These are phyloP conservation scores for Verticillium tricorpus DNA, from an alignment of 2,329 filamentous ascomycete genomes.

Conservation along the genomic window DNA sequence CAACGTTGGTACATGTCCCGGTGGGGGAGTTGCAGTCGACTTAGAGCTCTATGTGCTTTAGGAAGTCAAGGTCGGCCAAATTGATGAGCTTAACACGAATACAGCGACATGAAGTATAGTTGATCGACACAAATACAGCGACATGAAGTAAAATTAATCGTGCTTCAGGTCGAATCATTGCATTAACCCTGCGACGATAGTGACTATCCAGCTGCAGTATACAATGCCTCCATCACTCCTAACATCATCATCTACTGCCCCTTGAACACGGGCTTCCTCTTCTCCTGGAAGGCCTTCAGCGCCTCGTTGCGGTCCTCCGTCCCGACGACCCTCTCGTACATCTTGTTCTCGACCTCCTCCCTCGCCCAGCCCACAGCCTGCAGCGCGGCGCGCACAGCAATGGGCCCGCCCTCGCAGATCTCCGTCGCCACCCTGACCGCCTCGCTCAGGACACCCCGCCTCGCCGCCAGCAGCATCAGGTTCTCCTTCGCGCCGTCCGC, in stretches of 20 bases:
- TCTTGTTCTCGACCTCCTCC: constrained; percentile 78
- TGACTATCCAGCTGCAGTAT: not conserved
- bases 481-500: constrained; percentile 27
- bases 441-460: constrained; percentile 67
- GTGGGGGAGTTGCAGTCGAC: no score
- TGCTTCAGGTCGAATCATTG: no score
- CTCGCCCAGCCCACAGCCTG: constrained; percentile 69
- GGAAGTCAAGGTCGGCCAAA: no score
- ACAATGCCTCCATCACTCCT: not conserved
- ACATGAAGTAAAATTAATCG: no score
- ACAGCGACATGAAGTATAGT: no score
- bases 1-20: no score
- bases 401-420: constrained; percentile 85
- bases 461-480: constrained; percentile 51
- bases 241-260: constrained; percentile 34
- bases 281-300: constrained; percentile 71
- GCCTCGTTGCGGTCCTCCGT: constrained; percentile 89
- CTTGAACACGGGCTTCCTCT: constrained; percentile 56
- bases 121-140: no score
- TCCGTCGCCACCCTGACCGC: constrained; percentile 74
- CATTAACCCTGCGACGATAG: no score
- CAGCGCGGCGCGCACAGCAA: constrained; percentile 76
- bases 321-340: constrained; percentile 77
- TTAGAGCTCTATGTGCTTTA: no score
- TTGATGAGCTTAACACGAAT: no score